Evolutionary conservation across 192 early-diverging fungal species (phyloP).

Genomic region (Backusella westeae): DNA sequence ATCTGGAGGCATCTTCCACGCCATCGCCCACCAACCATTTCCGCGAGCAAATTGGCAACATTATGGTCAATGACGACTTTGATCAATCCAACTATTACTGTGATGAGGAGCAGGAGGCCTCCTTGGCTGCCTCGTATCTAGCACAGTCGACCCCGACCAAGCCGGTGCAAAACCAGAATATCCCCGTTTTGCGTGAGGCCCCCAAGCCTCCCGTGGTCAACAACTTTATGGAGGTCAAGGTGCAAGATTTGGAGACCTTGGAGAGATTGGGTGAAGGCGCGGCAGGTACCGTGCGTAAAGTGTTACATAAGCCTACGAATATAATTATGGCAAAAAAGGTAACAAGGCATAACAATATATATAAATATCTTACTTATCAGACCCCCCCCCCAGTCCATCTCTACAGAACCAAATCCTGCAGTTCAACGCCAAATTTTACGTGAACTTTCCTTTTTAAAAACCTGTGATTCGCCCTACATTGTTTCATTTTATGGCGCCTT

Average conservation of each 20-base stretch:
- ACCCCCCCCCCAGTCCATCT: slow-evolving; percentile 38
- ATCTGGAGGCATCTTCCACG: not conserved
- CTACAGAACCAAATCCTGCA: slow-evolving; percentile 60
- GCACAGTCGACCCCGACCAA: not conserved
- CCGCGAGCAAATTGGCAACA: slow-evolving; percentile 19
- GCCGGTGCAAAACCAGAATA: not conserved
- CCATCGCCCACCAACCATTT: slow-evolving; percentile 13
- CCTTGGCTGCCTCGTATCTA: slow-evolving; percentile 9
- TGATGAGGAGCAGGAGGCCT: slow-evolving; percentile 13
- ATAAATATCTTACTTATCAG: not conserved
- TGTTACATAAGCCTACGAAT: slow-evolving; percentile 70
- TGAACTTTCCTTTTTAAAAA: slow-evolving; percentile 87
- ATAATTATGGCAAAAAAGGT: slow-evolving; percentile 95
- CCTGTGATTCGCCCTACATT: slow-evolving; percentile 90
- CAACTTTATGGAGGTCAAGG: slow-evolving; percentile 30
- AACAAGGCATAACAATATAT: slow-evolving; percentile 29
- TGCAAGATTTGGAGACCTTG: slow-evolving; percentile 73
- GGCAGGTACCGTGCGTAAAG: slow-evolving; percentile 85
- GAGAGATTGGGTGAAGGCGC: slow-evolving; percentile 88
- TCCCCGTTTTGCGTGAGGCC: not conserved
- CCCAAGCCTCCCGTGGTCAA: not conserved
- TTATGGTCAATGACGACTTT: slow-evolving; percentile 4
- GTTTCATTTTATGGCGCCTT: slow-evolving; percentile 95
- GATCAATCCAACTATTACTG: not conserved
- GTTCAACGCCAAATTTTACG: slow-evolving; percentile 84